phyloP scores from a whole-genome alignment of 176 grass and related monocot genomes.

The Eleusine coracana region DNA sequence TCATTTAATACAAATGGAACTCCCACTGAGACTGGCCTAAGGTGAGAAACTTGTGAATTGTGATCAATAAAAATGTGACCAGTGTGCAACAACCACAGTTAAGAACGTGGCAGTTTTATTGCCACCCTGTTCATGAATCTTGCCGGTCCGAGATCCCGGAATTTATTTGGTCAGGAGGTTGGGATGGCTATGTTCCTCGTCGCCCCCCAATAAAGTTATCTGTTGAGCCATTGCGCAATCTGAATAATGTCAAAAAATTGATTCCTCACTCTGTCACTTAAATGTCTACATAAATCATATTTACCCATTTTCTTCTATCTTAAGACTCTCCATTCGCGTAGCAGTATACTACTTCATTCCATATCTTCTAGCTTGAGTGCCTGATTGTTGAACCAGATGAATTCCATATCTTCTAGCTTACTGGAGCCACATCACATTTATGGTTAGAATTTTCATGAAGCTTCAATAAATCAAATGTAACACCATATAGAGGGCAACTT shows the following conservation, averaged over 20 bases:
- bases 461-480: neutral
- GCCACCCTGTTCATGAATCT: neutral
- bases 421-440: neutral
- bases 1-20: too few relatives aligned
- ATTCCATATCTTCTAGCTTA: neutral
- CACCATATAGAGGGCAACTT: neutral
- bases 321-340: neutral
- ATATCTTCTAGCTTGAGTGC: neutral
- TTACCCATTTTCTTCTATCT: neutral
- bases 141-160: neutral
- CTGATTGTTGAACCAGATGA: neutral
- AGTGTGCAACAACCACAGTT: too few relatives aligned
- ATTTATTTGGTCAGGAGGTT: neutral
- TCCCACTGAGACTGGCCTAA: too few relatives aligned
- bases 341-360: neutral
- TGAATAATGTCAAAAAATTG: neutral
- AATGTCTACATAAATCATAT: neutral
- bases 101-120: too few relatives aligned
- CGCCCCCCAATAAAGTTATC: neutral
- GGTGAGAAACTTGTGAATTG: too few relatives aligned
- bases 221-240: neutral
- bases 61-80: too few relatives aligned
- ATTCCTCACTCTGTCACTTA: neutral
- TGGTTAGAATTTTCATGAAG: neutral
- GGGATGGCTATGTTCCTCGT: neutral